Evolutionary conservation across 495 filamentous ascomycete species (phyloP), one percentile per base, ranked within the genome.

Genomic region (Penicillium subrubescens): DNA sequence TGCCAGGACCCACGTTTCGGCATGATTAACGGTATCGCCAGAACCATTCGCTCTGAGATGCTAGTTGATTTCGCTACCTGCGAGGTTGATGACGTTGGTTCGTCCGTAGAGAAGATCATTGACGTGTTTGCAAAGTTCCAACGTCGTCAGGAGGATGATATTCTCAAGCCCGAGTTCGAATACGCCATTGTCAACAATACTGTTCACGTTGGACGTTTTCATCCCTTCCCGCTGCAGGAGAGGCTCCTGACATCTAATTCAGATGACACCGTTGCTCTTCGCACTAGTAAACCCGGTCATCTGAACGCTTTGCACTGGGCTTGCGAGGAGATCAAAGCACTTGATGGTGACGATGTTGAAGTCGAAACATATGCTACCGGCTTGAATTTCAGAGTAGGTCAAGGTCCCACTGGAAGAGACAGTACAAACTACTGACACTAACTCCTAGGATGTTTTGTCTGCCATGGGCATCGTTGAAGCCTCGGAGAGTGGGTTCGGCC

Each of bases 231-330:
- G 23, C 44, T 71, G 34, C 1, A 34, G 10, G 17, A 17, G 1
- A n/a, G n/a, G n/a, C n/a, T n/a, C n/a, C n/a, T n/a, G n/a, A n/a
- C n/a, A n/a, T n/a, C n/a, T n/a, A n/a, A n/a, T n/a, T n/a, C n/a
- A n/a, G n/a, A n/a, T n/a, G n/a, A n/a, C n/a, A n/a, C n/a, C n/a
- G n/a, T n/a, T n/a, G n/a, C n/a, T 39, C 39, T 31, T 3, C 55
- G n/a, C 23, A n/a, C n/a, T 27, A 51, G 48, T 12, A 67, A 44
- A 5, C 31, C 35, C 57, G 69, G 65, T 23, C 55, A 61, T 61
- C 8, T 73, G 71, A 35, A 79, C 80, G 56, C 82, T 74, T 12
- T 82, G 76, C n/a, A n/a, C n/a, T n/a, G n/a, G n/a, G n/a, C n/a
- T n/a, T n/a, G n/a, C n/a, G n/a, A n/a, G n/a, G n/a, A n/a, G n/a